phyloP scores from a whole-genome alignment of 345 rosid species.

The Brassica carinata region DNA sequence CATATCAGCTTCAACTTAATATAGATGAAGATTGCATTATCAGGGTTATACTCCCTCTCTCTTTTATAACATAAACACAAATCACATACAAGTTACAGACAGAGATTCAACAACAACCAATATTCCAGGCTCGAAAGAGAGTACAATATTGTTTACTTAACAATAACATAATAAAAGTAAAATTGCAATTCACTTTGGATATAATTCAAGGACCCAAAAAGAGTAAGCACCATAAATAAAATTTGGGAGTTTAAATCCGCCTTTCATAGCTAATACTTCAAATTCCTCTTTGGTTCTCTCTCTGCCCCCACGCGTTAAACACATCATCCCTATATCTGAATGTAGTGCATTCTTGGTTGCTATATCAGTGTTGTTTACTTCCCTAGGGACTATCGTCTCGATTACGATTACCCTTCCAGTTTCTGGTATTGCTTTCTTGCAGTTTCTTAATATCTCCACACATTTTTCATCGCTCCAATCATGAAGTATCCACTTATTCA shows the following conservation, averaged over 20 bases:
- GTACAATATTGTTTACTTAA: not conserved
- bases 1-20: too few relatives aligned
- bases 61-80: not conserved
- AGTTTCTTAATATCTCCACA: conserved; percentile 12
- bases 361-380: not conserved
- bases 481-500: conserved; percentile 4
- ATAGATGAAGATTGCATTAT: too few relatives aligned
- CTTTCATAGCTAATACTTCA: conserved; percentile 1
- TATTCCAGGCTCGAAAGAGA: not conserved
- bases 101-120: not conserved
- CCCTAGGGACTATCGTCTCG: not conserved
- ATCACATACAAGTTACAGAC: not conserved
- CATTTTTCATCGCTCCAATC: conserved; percentile 8
- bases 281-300: conserved; percentile 19
- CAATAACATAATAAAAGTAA: not conserved
- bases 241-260: not conserved
- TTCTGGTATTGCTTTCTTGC: conserved; percentile 9
- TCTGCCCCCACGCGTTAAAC: not conserved
- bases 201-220: conserved; percentile 18
- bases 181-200: not conserved
- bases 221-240: conserved; percentile 13
- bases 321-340: not conserved
- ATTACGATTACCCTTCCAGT: conserved; percentile 1
- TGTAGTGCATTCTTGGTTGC: conserved; percentile 3
- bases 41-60: too few relatives aligned